Evolutionary conservation across 2,329 filamentous ascomycete species (phyloP).

Genomic region (Penicillium freii): DNA sequence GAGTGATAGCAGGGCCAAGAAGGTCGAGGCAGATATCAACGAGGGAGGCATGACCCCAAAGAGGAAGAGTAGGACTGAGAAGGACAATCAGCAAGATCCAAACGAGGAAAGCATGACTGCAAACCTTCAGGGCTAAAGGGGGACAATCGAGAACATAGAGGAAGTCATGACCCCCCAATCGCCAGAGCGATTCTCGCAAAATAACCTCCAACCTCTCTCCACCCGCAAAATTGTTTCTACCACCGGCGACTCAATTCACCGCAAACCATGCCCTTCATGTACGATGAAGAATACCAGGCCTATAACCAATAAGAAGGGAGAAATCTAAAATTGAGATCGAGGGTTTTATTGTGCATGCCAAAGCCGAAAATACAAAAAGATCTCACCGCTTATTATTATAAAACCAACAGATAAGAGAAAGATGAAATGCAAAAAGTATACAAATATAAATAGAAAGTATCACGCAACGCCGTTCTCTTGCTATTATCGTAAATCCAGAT

Average conservation of each 20-base stretch:
- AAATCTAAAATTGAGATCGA: background rate
- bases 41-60: too few species aligned
- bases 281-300: background rate
- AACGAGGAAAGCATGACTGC: too few species aligned
- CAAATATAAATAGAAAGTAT: constrained; percentile 5
- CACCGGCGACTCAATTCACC: background rate
- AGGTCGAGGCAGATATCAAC: too few species aligned
- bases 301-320: background rate
- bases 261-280: background rate
- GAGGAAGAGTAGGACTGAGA: too few species aligned
- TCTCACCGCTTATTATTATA: background rate
- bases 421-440: constrained; percentile 12
- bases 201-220: too few species aligned
- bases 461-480: constrained; percentile 29
- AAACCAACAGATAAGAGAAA: background rate
- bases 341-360: background rate
- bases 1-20: too few species aligned
- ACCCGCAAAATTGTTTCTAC: background rate
- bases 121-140: too few species aligned
- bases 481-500: constrained; percentile 30
- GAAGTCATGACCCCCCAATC: too few species aligned
- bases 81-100: too few species aligned
- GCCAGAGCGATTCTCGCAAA: too few species aligned
- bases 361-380: constrained; percentile 11
- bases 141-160: too few species aligned